Conservation (phyloP, 2,329 filamentous ascomycete genomes). For the Teratosphaeria viscida region DNA sequence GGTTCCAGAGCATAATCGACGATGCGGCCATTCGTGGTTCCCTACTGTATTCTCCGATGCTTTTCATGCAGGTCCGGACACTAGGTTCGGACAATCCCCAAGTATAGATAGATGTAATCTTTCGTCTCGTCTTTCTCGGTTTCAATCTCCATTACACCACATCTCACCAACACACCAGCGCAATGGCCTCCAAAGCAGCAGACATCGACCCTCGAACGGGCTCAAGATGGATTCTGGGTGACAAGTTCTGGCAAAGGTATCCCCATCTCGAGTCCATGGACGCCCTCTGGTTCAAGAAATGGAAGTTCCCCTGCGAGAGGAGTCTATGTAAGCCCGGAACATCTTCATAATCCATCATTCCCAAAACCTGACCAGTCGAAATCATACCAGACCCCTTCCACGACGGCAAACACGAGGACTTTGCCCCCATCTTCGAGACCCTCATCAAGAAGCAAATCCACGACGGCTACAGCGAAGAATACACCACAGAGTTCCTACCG, state of each 20-base stretch:
- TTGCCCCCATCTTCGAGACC: conserved; percentile 28
- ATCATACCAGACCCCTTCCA: conserved; percentile 20
- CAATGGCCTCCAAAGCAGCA: not conserved
- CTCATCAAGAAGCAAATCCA: conserved; percentile 28
- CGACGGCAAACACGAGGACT: conserved; percentile 28
- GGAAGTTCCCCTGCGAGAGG: conserved; percentile 24
- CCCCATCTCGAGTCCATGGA: conserved; percentile 51
- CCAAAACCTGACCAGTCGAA: conserved; percentile 6
- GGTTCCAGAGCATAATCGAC: not conserved
- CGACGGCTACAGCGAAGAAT: conserved; percentile 29
- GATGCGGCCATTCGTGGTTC: not conserved
- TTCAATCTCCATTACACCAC: not conserved
- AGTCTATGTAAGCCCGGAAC: conserved; percentile 9
- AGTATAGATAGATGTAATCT: not conserved
- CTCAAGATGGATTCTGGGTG: conserved; percentile 32
- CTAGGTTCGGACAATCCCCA: not conserved
- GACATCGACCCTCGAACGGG: conserved; percentile 22
- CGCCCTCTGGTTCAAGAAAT: conserved; percentile 37
- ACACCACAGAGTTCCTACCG: conserved; percentile 28
- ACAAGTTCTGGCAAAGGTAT: conserved; percentile 37
- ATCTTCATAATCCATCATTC: not conserved
- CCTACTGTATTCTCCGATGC: not conserved
- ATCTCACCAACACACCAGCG: not conserved
- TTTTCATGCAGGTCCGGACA: not conserved
- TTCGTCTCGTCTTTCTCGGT: not conserved